These are phyloP conservation scores for Xylaria bambusicola DNA, from an alignment of 495 filamentous ascomycete species.

Conservation along the genomic window DNA sequence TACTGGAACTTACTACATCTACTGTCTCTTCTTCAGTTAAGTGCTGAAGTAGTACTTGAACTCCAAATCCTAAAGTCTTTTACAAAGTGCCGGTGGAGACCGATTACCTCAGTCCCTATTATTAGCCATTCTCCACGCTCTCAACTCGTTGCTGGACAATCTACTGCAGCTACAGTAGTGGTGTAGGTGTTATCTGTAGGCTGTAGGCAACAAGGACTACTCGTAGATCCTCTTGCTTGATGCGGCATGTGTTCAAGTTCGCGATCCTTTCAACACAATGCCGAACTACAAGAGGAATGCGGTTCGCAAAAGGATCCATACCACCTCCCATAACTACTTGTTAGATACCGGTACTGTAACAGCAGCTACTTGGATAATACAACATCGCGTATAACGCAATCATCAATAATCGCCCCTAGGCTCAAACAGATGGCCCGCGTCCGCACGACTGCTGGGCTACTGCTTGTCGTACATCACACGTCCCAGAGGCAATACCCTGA, in stretches of 20 bases:
- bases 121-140: constrained; percentile 12
- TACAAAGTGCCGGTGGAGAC: constrained; percentile 10
- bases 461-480: not conserved
- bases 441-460: not conserved
- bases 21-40: too few relatives aligned
- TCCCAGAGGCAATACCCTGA: too few relatives aligned
- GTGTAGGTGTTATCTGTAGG: too few relatives aligned
- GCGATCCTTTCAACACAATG: too few relatives aligned
- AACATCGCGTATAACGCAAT: not conserved
- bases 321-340: not conserved
- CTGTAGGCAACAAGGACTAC: too few relatives aligned
- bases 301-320: not conserved
- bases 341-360: too few relatives aligned
- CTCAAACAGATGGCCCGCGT: not conserved
- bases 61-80: not conserved
- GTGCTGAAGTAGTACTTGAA: too few relatives aligned
- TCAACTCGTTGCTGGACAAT: constrained; percentile 1
- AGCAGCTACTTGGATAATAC: too few relatives aligned
- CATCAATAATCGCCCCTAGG: not conserved
- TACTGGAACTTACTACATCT: not conserved
- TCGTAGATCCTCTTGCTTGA: too few relatives aligned
- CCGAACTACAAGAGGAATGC: not conserved
- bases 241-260: too few relatives aligned
- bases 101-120: constrained; percentile 5
- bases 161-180: too few relatives aligned